Conservation (phyloP, 139 green algal species). For the Tetratostichococcus sp. region DNA sequence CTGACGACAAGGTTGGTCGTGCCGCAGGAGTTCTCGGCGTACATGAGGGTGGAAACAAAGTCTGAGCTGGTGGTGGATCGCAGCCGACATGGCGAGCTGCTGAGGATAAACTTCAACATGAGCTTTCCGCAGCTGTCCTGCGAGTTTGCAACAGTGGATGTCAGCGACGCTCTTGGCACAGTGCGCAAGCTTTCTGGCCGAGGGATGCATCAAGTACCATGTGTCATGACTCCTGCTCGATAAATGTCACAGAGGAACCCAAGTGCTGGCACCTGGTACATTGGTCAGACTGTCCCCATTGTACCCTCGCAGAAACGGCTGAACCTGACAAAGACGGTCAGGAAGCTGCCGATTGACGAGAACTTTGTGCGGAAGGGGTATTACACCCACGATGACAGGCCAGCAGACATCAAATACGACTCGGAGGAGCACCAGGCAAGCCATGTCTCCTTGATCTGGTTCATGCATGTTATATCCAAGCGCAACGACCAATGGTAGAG, state of each 20-base stretch:
- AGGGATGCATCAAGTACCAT: neutral
- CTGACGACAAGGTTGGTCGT: too few relatives aligned
- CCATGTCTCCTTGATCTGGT: too few relatives aligned
- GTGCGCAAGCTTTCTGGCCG: too few relatives aligned
- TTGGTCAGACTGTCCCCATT: too few relatives aligned
- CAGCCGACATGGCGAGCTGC: constrained; percentile 80
- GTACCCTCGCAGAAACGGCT: constrained; percentile 73
- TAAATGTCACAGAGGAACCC: too few relatives aligned
- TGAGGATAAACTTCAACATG: constrained; percentile 98
- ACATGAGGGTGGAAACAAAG: constrained; percentile 58
- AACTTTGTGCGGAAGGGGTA: constrained; percentile 44
- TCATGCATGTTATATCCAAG: neutral
- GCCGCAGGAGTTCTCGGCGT: constrained; percentile 80
- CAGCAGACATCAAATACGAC: constrained; percentile 70
- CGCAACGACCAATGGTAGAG: too few relatives aligned
- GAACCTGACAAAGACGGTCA: constrained; percentile 95
- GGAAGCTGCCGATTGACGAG: constrained; percentile 77
- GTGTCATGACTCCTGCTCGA: too few relatives aligned
- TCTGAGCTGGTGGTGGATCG: constrained; percentile 86
- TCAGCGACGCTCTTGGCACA: constrained; percentile 89
- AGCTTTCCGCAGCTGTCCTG: constrained; percentile 85
- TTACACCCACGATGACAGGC: constrained; percentile 45
- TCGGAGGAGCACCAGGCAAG: neutral
- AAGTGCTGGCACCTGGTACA: too few relatives aligned
- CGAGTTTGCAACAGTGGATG: constrained; percentile 94